phyloP scores from a whole-genome alignment of 805 yeast genomes.

The Candida ascalaphidarum region DNA sequence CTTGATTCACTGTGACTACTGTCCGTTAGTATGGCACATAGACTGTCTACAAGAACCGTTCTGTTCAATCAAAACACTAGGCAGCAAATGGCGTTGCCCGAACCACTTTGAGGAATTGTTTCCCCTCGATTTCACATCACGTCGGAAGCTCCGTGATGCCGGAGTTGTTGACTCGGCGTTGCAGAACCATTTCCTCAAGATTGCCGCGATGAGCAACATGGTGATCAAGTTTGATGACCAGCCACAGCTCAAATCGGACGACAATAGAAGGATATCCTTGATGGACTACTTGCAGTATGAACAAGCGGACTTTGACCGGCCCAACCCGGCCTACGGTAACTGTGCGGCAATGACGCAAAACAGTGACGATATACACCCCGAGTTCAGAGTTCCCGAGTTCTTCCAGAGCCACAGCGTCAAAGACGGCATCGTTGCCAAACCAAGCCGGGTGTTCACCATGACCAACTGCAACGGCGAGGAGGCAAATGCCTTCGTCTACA shows the following conservation, averaged over 20 bases:
- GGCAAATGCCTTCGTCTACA: conserved; percentile 41
- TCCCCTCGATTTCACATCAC: conserved; percentile 25
- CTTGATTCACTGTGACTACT: conserved; percentile 73
- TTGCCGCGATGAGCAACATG: conserved; percentile 20
- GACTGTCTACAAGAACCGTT: conserved; percentile 80
- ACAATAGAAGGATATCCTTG: conserved; percentile 9
- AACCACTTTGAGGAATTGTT: conserved; percentile 57
- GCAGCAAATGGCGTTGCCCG: conserved; percentile 87
- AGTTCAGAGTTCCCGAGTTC: conserved; percentile 25
- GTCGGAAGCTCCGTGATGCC: conserved; percentile 44
- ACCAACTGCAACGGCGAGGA: conserved; percentile 10
- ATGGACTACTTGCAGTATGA: conserved; percentile 24
- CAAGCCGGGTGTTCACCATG: conserved; percentile 6
- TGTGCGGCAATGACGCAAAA: conserved; percentile 5
- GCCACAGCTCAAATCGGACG: conserved; percentile 16
- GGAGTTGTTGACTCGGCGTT: conserved; percentile 44
- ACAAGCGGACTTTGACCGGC: conserved; percentile 11
- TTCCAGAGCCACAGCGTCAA: conserved; percentile 22
- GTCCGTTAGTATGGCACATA: conserved; percentile 78
- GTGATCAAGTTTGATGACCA: conserved; percentile 26
- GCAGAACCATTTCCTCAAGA: conserved; percentile 22
- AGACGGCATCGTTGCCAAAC: conserved; percentile 24
- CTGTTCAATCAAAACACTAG: conserved; percentile 61
- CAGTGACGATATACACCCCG: conserved; percentile 6
- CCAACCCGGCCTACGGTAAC: conserved; percentile 3